These are phyloP conservation scores for Pichia deserticola DNA, from an alignment of 805 yeast genomes.

Conservation along the genomic window DNA sequence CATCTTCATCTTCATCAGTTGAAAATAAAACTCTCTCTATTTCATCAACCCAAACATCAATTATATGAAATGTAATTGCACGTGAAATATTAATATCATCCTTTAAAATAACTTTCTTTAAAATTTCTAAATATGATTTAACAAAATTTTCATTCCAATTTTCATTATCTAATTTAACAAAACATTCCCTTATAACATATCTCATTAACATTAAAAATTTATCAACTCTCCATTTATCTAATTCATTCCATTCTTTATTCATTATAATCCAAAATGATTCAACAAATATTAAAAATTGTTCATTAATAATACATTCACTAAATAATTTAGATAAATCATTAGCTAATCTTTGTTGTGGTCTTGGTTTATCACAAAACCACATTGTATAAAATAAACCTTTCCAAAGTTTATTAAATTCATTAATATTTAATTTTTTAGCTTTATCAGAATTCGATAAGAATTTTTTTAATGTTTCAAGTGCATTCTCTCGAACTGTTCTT, in stretches of 20 bases:
- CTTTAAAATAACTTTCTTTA: constrained; percentile 32
- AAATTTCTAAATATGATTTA: constrained; percentile 35
- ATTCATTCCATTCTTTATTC: constrained; percentile 70
- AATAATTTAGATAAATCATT: constrained; percentile 54
- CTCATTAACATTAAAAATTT: constrained; percentile 79
- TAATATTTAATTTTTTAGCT: constrained; percentile 33
- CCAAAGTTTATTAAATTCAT: constrained; percentile 82
- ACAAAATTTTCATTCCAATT: constrained; percentile 50
- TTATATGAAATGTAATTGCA: constrained; percentile 76
- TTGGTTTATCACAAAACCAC: constrained; percentile 95
- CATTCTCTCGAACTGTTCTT: constrained; percentile 65
- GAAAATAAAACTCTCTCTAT: constrained; percentile 58
- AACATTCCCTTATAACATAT: constrained; percentile 58
- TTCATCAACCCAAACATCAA: constrained; percentile 82
- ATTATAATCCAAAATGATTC: constrained; percentile 78
- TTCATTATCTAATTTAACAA: constrained; percentile 45
- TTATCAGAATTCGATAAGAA: constrained; percentile 43
- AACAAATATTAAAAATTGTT: constrained; percentile 44
- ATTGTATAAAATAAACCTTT: constrained; percentile 90
- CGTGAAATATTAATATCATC: constrained; percentile 55
- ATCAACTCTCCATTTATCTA: constrained; percentile 84
- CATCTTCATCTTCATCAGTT: constrained; percentile 39
- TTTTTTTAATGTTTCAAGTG: constrained; percentile 56
- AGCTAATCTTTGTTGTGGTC: constrained; percentile 84
- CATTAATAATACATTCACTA: constrained; percentile 35